Base-by-base conservation (phyloP, 2,329 filamentous ascomycete species). In the Rhytidhysteron rufulum region DNA sequence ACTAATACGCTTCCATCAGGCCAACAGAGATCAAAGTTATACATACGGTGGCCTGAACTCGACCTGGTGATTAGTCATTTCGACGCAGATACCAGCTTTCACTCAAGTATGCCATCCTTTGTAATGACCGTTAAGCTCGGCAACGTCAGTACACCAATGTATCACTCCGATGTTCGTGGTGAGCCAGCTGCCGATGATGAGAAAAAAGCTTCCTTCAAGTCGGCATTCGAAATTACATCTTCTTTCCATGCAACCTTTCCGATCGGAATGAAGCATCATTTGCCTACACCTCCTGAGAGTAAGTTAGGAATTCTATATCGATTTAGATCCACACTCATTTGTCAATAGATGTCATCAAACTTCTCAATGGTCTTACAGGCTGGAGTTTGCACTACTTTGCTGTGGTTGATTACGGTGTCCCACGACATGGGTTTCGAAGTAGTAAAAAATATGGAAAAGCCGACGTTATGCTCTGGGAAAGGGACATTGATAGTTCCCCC, bases 401-500 rank as follows among this genome's bases (percentile, higher is more conserved):
- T n/a, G 40, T 45, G 17, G 39, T 49, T 8, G 35, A 36, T 1
- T 42, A 37, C n/a, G 40, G 42, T 34, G 43, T 36, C 37, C 41
- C 44, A 2, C 45, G 44, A 33, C 43, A 44, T 25, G 44, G 42
- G 21, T 42, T 29, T 18, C 39, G 44, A 11, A 40, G 43, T 0
- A 37, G 17, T 13, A 51, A 51, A 22, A 45, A 43, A 29, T 41
- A 46, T 32, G 46, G 48, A 2, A 33, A 34, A 3, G 42, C 46
- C 7, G 44, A 49, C 21, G 27, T 51, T 5, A 41, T 53, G 44
- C 43, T 53, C 8, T 53, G 48, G 48, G 46, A 51, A 31, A 51
- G 41, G 18, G 41, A 45, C 17, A 32, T 45, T 10, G 39, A 49
- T 13, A 39, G 37, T 18, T 9, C 34, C 5, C 13, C 37, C 10